These are phyloP conservation scores for Macrocybe sp. DNA, from an alignment of 1,284 basidiomycete genomes.

Conservation along the genomic window DNA sequence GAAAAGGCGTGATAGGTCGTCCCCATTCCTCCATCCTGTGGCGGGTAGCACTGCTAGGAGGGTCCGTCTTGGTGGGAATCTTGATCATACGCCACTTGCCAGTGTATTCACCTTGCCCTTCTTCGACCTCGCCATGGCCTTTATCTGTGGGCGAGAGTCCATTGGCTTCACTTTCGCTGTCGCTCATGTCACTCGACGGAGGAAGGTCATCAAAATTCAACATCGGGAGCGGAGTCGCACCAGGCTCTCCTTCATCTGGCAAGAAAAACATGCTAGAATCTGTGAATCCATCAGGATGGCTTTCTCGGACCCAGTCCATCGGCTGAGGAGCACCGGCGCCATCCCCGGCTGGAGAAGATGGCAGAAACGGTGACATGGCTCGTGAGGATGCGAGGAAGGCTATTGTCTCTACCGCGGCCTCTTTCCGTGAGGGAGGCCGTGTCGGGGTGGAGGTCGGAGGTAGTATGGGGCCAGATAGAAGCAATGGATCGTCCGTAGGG, in stretches of 20 bases:
- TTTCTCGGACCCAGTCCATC: constrained; percentile 16
- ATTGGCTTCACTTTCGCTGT: constrained; percentile 19
- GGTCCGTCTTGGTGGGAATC: constrained; percentile 62
- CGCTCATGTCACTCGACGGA: constrained; percentile 21
- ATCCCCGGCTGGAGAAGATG: constrained; percentile 21
- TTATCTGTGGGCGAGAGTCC: neutral
- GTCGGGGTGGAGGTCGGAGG: constrained; percentile 18
- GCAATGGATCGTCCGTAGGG: constrained; percentile 67
- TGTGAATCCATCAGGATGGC: constrained; percentile 13
- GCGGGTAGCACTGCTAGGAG: constrained; percentile 52
- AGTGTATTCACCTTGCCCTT: constrained; percentile 56
- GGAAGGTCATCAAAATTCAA: constrained; percentile 18
- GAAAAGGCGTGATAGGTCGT: constrained; percentile 62
- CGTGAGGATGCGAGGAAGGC: constrained; percentile 5
- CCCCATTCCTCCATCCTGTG: constrained; percentile 57
- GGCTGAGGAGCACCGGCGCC: constrained; percentile 6
- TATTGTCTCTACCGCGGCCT: constrained; percentile 8
- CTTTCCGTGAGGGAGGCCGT: constrained; percentile 5
- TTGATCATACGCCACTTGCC: constrained; percentile 50
- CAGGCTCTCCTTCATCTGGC: constrained; percentile 15
- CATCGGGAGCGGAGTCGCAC: constrained; percentile 19
- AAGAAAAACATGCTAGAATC: constrained; percentile 25
- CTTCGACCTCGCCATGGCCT: constrained; percentile 11
- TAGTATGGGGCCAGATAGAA: constrained; percentile 44
- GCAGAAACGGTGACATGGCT: constrained; percentile 16